A percentile compares a stretch with the other conserved stretches of the same genome.
Evolutionary conservation across 1,284 basidiomycete species (phyloP).

Genomic region (Coniferiporia sulphurascens): DNA sequence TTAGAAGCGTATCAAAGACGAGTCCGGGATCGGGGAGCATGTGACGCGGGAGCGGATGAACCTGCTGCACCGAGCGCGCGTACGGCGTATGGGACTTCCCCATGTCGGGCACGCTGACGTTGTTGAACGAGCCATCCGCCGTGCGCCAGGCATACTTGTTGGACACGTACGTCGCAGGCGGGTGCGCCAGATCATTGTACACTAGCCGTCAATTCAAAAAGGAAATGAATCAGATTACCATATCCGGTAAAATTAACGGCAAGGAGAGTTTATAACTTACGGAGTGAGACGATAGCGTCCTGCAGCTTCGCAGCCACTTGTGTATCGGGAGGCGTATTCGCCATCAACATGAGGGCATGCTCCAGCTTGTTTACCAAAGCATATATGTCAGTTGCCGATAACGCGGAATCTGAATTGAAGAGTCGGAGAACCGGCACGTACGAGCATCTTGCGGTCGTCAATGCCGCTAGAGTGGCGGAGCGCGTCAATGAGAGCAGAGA

Average conservation of each 20-base stretch:
- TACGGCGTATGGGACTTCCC: slow-evolving; percentile 75
- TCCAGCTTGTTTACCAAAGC: slow-evolving; percentile 48
- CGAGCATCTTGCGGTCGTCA: slow-evolving; percentile 59
- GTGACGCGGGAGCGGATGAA: slow-evolving; percentile 54
- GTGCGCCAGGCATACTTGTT: slow-evolving; percentile 57
- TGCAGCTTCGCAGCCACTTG: slow-evolving; percentile 43
- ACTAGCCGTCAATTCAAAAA: slow-evolving; percentile 36
- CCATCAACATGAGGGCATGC: slow-evolving; percentile 56
- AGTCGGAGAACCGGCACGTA: slow-evolving; percentile 23
- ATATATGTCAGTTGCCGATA: not conserved
- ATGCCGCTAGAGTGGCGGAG: slow-evolving; percentile 52
- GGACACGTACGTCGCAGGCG: slow-evolving; percentile 62
- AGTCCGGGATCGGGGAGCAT: slow-evolving; percentile 74
- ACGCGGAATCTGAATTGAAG: slow-evolving; percentile 25
- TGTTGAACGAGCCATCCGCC: slow-evolving; percentile 74
- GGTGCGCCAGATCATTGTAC: slow-evolving; percentile 75
- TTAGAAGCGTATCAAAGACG: slow-evolving; percentile 65
- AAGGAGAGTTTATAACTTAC: slow-evolving; percentile 35
- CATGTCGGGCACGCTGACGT: slow-evolving; percentile 61
- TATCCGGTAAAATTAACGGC: too few relatives aligned
- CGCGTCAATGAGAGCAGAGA: slow-evolving; percentile 52
- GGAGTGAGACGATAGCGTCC: slow-evolving; percentile 47
- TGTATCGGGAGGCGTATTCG: slow-evolving; percentile 48
- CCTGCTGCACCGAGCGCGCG: slow-evolving; percentile 73
- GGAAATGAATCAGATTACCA: not conserved